phyloP scores from a whole-genome alignment of 495 filamentous ascomycete species.

The Penicillium macrosclerotiorum region DNA sequence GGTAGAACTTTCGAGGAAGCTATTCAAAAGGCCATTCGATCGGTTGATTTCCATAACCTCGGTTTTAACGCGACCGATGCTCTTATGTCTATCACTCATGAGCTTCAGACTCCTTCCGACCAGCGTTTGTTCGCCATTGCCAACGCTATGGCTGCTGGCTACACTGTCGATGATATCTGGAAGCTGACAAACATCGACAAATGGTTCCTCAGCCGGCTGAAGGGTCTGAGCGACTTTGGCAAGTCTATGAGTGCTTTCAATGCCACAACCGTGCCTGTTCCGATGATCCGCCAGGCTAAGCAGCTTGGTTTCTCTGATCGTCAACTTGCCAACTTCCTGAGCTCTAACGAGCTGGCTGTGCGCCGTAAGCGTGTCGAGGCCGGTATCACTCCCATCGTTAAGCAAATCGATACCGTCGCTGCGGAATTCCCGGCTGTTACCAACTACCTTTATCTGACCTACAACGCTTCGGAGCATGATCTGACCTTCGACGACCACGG shows the following conservation, averaged over 20 bases:
- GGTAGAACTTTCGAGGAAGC: slow-evolving; percentile 96
- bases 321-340: slow-evolving; percentile 91
- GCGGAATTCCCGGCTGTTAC: slow-evolving; percentile 94
- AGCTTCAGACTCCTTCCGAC: slow-evolving; percentile 95
- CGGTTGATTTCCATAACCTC: slow-evolving; percentile 91
- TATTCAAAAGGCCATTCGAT: slow-evolving; percentile 95
- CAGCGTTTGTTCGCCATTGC: slow-evolving; percentile 97
- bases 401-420: slow-evolving; percentile 98
- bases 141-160: slow-evolving; percentile 93
- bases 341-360: slow-evolving; percentile 87
- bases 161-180: slow-evolving; percentile 94
- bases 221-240: slow-evolving; percentile 85
- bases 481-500: slow-evolving; percentile 82
- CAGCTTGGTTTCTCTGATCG: slow-evolving; percentile 91
- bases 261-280: slow-evolving; percentile 61
- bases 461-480: slow-evolving; percentile 88
- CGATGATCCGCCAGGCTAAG: slow-evolving; percentile 77
- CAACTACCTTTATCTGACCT: slow-evolving; percentile 96
- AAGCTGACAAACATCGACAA: slow-evolving; percentile 87
- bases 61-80: slow-evolving; percentile 92
- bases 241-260: slow-evolving; percentile 71
- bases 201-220: slow-evolving; percentile 87
- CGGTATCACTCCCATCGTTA: slow-evolving; percentile 83
- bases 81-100: slow-evolving; percentile 91
- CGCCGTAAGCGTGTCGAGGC: slow-evolving; percentile 77